Conservation (phyloP, 768 basidiomycete genomes). For the Tricholoma hemisulphureum region DNA sequence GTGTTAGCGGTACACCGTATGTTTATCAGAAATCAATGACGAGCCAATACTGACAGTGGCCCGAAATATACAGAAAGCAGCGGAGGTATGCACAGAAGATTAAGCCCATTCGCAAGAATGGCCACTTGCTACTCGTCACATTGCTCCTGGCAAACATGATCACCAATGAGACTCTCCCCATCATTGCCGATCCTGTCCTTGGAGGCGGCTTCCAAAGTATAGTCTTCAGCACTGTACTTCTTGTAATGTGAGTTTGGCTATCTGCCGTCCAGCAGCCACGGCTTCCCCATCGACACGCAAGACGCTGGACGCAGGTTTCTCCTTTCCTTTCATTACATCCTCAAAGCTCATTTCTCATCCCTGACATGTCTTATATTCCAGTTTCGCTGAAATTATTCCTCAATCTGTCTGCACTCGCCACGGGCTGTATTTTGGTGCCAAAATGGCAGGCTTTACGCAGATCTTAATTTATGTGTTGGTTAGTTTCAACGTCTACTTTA, state of each 20-base stretch:
- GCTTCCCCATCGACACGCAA: neutral
- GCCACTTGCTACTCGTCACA: conserved; percentile 79
- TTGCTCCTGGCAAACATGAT: conserved; percentile 90
- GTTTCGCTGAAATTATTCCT: conserved; percentile 90
- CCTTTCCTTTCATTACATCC: no score
- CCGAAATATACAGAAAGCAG: conserved; percentile 59
- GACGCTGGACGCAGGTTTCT: no score
- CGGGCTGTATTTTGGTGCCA: conserved; percentile 84
- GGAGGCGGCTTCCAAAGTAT: conserved; percentile 7
- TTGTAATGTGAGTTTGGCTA: conserved; percentile 12
- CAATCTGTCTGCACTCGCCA: conserved; percentile 88
- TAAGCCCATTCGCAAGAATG: conserved; percentile 81
- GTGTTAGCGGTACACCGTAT: conserved; percentile 80
- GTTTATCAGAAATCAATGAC: conserved; percentile 22
- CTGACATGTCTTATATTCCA: conserved; percentile 27
- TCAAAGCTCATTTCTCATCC: conserved; percentile 5
- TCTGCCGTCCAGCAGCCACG: no score
- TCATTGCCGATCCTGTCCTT: conserved; percentile 53
- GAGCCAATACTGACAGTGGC: conserved; percentile 1
- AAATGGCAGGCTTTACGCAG: conserved; percentile 73
- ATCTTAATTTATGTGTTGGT: conserved; percentile 73
- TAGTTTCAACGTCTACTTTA: conserved; percentile 66
- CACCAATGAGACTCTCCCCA: conserved; percentile 82
- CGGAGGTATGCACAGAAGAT: conserved; percentile 81
- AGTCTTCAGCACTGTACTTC: conserved; percentile 7